Conservation (phyloP, 1,284 basidiomycete species). For the Microbotryum lychnidis-dioicae region DNA sequence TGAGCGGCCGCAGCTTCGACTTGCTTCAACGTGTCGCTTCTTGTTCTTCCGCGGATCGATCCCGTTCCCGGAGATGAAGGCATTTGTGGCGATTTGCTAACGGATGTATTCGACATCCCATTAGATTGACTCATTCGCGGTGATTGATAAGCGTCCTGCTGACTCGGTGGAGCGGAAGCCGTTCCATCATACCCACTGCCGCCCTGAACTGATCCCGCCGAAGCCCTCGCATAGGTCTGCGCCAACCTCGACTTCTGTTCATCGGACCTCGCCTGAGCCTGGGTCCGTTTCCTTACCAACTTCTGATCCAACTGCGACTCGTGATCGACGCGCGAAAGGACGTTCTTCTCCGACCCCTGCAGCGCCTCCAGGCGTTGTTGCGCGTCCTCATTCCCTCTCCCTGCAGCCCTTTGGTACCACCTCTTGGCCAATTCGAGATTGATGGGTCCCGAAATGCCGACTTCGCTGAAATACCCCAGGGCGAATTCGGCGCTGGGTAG, state of each 20-base stretch:
- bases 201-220: too few relatives aligned
- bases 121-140: not conserved
- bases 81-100: slow-evolving; percentile 13
- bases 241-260: slow-evolving; percentile 35
- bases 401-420: slow-evolving; percentile 61
- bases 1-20: slow-evolving; percentile 29
- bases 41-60: not conserved
- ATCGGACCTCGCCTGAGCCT: slow-evolving; percentile 57
- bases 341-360: slow-evolving; percentile 50
- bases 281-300: slow-evolving; percentile 72
- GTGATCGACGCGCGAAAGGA: slow-evolving; percentile 70
- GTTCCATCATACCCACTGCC: too few relatives aligned
- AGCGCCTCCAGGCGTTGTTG: slow-evolving; percentile 63
- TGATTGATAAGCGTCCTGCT: not conserved
- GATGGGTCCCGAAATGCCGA: slow-evolving; percentile 50
- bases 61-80: not conserved
- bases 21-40: slow-evolving; percentile 25
- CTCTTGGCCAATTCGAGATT: slow-evolving; percentile 56
- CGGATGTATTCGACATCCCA: slow-evolving; percentile 1
- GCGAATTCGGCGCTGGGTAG: slow-evolving; percentile 83
- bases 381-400: slow-evolving; percentile 76
- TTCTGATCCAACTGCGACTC: slow-evolving; percentile 66
- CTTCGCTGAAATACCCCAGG: slow-evolving; percentile 85
- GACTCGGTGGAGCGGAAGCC: too few relatives aligned
- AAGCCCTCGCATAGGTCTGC: not conserved